Evolutionary conservation across 1,139 yeast genomes (phyloP), one percentile per base, ranked within the genome.

Genomic region (Taphrina flavorubra): DNA sequence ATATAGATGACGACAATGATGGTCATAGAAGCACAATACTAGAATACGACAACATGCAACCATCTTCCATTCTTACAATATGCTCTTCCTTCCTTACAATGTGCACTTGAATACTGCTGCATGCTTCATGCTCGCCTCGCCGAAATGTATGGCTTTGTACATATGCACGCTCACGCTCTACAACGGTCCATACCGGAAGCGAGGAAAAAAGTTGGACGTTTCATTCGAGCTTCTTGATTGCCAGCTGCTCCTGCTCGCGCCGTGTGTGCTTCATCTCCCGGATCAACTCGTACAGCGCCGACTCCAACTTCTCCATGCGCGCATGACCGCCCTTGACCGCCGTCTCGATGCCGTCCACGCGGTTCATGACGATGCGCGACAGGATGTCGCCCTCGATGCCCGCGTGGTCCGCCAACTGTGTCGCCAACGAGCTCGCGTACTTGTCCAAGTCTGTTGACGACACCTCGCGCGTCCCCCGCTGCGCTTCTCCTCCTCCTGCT

Each of bases 391-490:
- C 53, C 18, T 44, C 62, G 25, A 37, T 44, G 37, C 49, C 49
- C 5, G 47, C 67, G 36, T 63, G 67, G 16, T 40, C 51, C 7
- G 67, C 67, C 8, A 63, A 51, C 20, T 63, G 67, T 16, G 67
- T 63, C 37, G 67, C 67, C 14, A 63, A 46, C 25, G 67, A 63
- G 55, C 67, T 63, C 11, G 67, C 44, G 36, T 58, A 58, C 49
- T 58, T 31, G 31, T 20, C 53, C 40, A 58, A 6, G 36, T 58
- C 62, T 6, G 18, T 18, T 1, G 51, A 2, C 11, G 51, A 14
- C 8, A 25, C 53, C 10, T 49, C 53, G 13, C 53, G 31, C 2
- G 6, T 8, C 4, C 31, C 31, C n/a, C 53, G 53, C 53, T 49
- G 34, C n/a, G 53, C n/a, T 20, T 25, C 53, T 25, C 31, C 31